A percentile compares a stretch with the other conserved stretches of the same genome.
Evolutionary conservation across 2,329 filamentous ascomycete genomes (phyloP).

Genomic region (Teratosphaeria nubilosa): DNA sequence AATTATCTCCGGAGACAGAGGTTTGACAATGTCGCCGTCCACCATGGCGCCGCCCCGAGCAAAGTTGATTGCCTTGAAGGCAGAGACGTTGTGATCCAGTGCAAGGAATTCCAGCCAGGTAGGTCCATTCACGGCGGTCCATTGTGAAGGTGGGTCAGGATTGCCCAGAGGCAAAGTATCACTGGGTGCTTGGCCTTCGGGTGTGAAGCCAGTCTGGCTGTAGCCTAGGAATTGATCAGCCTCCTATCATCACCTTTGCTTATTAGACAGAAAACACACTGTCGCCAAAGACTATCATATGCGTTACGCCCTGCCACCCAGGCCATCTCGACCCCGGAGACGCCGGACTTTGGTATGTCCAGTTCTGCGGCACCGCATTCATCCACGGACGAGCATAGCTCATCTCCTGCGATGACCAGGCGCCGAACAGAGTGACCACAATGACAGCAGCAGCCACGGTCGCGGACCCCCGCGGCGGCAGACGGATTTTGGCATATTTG

Average conservation of each 20-base stretch:
- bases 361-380: background rate
- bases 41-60: conserved; percentile 39
- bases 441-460: background rate
- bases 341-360: background rate
- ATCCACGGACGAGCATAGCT: background rate
- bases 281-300: conserved; percentile 36
- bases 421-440: background rate
- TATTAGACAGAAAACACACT: conserved; percentile 15
- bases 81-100: conserved; percentile 34
- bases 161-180: conserved; percentile 51
- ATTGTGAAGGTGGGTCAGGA: conserved; percentile 38
- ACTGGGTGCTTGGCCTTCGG: conserved; percentile 42
- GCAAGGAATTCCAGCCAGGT: conserved; percentile 48
- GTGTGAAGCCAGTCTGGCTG: conserved; percentile 49
- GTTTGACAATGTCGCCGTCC: conserved; percentile 39
- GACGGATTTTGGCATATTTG: background rate
- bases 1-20: conserved; percentile 40
- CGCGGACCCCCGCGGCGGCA: background rate
- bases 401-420: background rate
- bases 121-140: conserved; percentile 32
- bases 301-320: conserved; percentile 14
- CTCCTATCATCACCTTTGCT: background rate
- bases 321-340: conserved; percentile 7
- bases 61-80: conserved; percentile 42
- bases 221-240: background rate